A percentile compares a stretch with the other conserved stretches of the same genome.
phyloP scores from a whole-genome alignment of 345 rosid genomes.

The Eucalyptus camaldulensis region DNA sequence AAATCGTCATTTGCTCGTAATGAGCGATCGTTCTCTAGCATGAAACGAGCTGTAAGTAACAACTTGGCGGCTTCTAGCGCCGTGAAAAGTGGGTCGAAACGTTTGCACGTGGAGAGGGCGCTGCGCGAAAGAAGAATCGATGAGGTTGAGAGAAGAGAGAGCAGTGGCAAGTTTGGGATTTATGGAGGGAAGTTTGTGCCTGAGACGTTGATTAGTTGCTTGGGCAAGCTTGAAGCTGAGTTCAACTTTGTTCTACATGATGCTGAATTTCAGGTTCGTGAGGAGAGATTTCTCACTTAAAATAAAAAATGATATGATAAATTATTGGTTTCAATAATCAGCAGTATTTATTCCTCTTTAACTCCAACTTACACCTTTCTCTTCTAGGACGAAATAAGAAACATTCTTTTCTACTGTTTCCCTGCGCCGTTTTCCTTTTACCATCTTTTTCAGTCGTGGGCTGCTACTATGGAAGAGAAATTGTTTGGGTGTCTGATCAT shows the following conservation, averaged over 20 bases:
- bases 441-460: background rate
- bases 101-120: background rate
- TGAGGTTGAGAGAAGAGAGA: background rate
- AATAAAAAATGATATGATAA: background rate
- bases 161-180: constrained; percentile 41
- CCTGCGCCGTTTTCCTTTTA: background rate
- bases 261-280: constrained; percentile 52
- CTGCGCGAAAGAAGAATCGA: background rate
- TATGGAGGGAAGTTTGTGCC: constrained; percentile 84
- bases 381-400: background rate
- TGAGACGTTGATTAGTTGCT: constrained; percentile 41
- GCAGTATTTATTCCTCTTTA: background rate
- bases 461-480: background rate
- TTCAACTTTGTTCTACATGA: constrained; percentile 31
- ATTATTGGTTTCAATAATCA: too few species aligned
- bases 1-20: background rate
- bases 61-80: background rate
- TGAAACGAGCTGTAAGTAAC: background rate
- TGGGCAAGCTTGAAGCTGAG: constrained; percentile 47
- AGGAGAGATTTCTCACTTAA: background rate
- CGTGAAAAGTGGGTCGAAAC: background rate
- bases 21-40: background rate
- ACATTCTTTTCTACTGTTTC: background rate
- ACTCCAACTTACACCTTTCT: background rate
- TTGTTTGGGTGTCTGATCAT: background rate